Base-by-base conservation (phyloP, 2,329 filamentous ascomycete genomes). In the Colletotrichum sojae region DNA sequence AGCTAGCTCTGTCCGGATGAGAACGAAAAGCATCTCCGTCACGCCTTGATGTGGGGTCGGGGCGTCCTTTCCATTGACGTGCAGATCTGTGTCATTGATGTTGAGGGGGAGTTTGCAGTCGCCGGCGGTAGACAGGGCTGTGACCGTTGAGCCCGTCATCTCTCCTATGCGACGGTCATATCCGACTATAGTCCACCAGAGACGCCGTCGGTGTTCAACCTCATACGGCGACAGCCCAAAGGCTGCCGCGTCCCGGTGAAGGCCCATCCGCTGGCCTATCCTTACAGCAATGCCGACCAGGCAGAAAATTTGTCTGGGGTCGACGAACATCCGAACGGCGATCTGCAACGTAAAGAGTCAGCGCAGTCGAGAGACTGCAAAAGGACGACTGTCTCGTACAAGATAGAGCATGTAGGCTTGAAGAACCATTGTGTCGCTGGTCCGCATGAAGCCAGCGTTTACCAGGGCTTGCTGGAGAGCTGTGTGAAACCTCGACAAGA, bases 151-250 rank as follows among this genome's bases (percentile, higher is more conserved):
- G 56, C 88, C 86, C 4, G 88, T 86, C 77, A 93, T 86, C 76
- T 94, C 91, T 65, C 89, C 86, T 45, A 93, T 86, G 22, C 92
- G 89, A 69, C 86, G 84, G 76, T 94, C 92, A 72, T 93, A 91
- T 27, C 89, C 83, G 15, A 91, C 84, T 16, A 94, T 83, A 39
- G 89, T 88, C 91, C 91, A 94, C 91, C 91, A 94, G 1, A 94
- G 80, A 45, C 92, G 85, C 57, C 91, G 87, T n/a, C 91, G 86
- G 78, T 92, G 86, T 78, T 94, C 91, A 4, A 88, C 86, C 73
- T 94, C 91, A 62, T 90, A 92, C 39, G 83, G 86, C 4, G 79
- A 82, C 3, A 89, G 73, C 71, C 76, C 73, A 59, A 86, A 86
- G 63, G 87, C 83, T 2, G 81, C 81, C 2, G 87, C 84, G 75